Evolutionary conservation across 345 rosid genomes (phyloP).

Genomic region (Lepidium africanum): DNA sequence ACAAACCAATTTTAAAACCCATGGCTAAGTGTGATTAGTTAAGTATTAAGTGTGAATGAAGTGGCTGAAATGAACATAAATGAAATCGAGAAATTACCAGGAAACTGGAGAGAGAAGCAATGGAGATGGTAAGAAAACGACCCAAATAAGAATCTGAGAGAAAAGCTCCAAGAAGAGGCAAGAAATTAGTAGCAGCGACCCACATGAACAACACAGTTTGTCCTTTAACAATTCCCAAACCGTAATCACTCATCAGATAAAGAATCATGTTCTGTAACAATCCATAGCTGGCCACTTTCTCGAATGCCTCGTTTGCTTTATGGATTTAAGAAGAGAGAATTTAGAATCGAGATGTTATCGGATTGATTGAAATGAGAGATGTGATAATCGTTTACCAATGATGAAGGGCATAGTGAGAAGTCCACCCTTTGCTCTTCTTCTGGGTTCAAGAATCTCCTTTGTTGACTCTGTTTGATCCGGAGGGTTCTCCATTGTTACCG

Average conservation of each 20-base stretch:
- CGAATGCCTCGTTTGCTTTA: conserved; percentile 67
- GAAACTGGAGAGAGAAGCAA: conserved; percentile 54
- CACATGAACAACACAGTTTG: conserved; percentile 55
- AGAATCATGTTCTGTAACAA: conserved; percentile 58
- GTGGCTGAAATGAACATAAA: neutral
- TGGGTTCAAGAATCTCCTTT: conserved; percentile 19
- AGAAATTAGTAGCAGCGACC: conserved; percentile 63
- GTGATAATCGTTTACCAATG: conserved; percentile 36
- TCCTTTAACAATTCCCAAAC: conserved; percentile 44
- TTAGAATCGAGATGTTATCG: neutral
- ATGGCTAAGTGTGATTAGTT: neutral
- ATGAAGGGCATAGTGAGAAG: conserved; percentile 74
- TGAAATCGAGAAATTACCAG: conserved; percentile 34
- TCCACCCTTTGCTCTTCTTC: conserved; percentile 46
- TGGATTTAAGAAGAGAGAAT: neutral
- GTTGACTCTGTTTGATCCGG: conserved; percentile 31
- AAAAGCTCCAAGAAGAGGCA: conserved; percentile 65
- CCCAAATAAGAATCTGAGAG: conserved; percentile 68
- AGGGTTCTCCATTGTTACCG: conserved; percentile 32
- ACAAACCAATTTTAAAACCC: neutral
- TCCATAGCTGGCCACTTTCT: conserved; percentile 83
- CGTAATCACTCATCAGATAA: conserved; percentile 53
- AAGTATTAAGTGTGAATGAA: neutral
- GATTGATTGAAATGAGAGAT: neutral
- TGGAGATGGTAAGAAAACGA: conserved; percentile 58